These are phyloP conservation scores for Malassezia japonica DNA, from an alignment of 1,284 basidiomycete species.

Conservation along the genomic window DNA sequence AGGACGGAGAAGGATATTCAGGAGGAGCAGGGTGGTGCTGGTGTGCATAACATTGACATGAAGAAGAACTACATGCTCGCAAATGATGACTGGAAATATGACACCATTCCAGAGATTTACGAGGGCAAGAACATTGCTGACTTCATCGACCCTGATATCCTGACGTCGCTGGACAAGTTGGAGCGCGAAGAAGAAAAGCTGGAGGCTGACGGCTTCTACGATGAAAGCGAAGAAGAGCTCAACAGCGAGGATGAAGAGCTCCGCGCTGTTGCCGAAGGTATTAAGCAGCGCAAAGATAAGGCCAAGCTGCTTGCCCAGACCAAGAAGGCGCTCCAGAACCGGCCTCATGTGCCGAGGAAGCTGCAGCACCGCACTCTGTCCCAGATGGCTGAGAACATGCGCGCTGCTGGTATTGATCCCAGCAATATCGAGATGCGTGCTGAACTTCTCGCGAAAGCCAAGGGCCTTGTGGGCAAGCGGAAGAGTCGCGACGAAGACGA, in stretches of 20 bases:
- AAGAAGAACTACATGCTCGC: constrained; percentile 76
- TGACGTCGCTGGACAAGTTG: constrained; percentile 88
- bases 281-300: constrained; percentile 56
- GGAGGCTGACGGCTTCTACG: constrained; percentile 89
- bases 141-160: constrained; percentile 98
- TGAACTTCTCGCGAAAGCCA: constrained; percentile 66
- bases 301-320: constrained; percentile 70
- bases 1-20: constrained; percentile 43
- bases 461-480: constrained; percentile 60
- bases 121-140: constrained; percentile 98
- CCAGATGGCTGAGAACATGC: constrained; percentile 72
- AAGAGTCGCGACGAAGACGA: constrained; percentile 50
- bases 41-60: constrained; percentile 46
- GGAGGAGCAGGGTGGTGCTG: constrained; percentile 45
- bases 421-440: constrained; percentile 79
- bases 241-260: constrained; percentile 74
- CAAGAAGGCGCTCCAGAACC: constrained; percentile 81
- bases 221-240: constrained; percentile 67
- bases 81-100: constrained; percentile 90
- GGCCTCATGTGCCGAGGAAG: constrained; percentile 70
- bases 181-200: constrained; percentile 93
- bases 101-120: constrained; percentile 89
- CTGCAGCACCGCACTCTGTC: constrained; percentile 68
- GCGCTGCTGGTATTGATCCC: constrained; percentile 78
- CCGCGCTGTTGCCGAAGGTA: constrained; percentile 62